phyloP scores from a whole-genome alignment of 108 stramenopile species.

The Aurantiochytrium sp. region DNA sequence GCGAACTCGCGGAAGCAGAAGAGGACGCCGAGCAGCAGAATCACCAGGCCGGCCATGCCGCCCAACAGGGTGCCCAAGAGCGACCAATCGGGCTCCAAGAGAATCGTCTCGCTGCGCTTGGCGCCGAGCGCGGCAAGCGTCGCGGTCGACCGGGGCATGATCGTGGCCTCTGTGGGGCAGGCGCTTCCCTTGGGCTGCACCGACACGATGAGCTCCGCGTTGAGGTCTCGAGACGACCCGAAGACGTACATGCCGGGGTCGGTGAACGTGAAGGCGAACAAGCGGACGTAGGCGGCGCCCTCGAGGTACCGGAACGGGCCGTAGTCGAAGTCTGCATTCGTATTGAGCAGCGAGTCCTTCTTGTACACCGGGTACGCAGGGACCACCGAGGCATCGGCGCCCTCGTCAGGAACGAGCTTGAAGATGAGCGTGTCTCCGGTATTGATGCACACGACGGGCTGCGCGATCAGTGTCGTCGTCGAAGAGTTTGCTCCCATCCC shows the following conservation, averaged over 20 bases:
- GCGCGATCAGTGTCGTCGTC: neutral
- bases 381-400: neutral
- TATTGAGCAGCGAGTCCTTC: slow-evolving; percentile 65
- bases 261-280: slow-evolving; percentile 56
- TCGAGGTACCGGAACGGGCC: slow-evolving; percentile 49
- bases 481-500: neutral
- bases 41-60: slow-evolving; percentile 41
- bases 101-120: slow-evolving; percentile 39
- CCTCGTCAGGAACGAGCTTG: slow-evolving; percentile 35
- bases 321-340: slow-evolving; percentile 61
- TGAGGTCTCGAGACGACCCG: slow-evolving; percentile 33
- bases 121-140: slow-evolving; percentile 48
- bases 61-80: slow-evolving; percentile 46
- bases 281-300: neutral
- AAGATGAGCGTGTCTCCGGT: slow-evolving; percentile 55
- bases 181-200: slow-evolving; percentile 51
- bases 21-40: slow-evolving; percentile 44
- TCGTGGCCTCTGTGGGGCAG: slow-evolving; percentile 54
- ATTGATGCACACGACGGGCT: slow-evolving; percentile 52
- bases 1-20: slow-evolving; percentile 60
- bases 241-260: slow-evolving; percentile 61
- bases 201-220: slow-evolving; percentile 37
- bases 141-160: slow-evolving; percentile 51
- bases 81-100: slow-evolving; percentile 61
- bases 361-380: slow-evolving; percentile 57